These are phyloP conservation scores for Suillus placidus DNA, from an alignment of 768 basidiomycete genomes.

Conservation along the genomic window DNA sequence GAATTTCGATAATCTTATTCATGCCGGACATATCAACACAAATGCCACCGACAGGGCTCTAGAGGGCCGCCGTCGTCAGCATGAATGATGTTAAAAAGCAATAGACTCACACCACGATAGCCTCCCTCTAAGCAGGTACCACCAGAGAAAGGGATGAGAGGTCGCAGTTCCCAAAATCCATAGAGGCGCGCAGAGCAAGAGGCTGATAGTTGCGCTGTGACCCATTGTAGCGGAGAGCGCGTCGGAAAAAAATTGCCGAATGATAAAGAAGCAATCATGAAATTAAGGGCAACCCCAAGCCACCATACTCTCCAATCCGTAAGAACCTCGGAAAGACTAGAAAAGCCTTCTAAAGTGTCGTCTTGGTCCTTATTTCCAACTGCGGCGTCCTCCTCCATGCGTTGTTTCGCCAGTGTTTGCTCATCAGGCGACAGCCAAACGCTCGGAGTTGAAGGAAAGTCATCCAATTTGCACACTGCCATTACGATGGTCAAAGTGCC, in stretches of 20 bases:
- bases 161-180: conserved; percentile 66
- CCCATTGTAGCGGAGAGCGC: conserved; percentile 71
- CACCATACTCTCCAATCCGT: conserved; percentile 84
- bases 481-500: conserved; percentile 57
- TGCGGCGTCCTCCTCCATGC: conserved; percentile 65
- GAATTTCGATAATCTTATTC: conserved; percentile 76
- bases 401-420: conserved; percentile 51
- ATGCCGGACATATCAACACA: conserved; percentile 80
- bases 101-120: conserved; percentile 55
- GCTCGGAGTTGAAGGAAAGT: conserved; percentile 64
- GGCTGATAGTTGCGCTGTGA: conserved; percentile 58
- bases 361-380: conserved; percentile 50
- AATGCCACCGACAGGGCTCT: conserved; percentile 56
- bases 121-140: conserved; percentile 86
- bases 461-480: conserved; percentile 59
- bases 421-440: conserved; percentile 64
- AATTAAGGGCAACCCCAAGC: conserved; percentile 64
- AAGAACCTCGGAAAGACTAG: conserved; percentile 58
- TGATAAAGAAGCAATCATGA: conserved; percentile 56
- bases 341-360: conserved; percentile 36
- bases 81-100: neutral
- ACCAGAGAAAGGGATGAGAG: conserved; percentile 77
- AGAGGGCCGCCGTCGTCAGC: neutral
- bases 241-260: conserved; percentile 85
- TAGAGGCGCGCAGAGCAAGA: conserved; percentile 78